A percentile compares a stretch with the other conserved stretches of the same genome.
Evolutionary conservation across 495 filamentous ascomycete genomes (phyloP).

Genomic region (Talaromyces stipitatus): DNA sequence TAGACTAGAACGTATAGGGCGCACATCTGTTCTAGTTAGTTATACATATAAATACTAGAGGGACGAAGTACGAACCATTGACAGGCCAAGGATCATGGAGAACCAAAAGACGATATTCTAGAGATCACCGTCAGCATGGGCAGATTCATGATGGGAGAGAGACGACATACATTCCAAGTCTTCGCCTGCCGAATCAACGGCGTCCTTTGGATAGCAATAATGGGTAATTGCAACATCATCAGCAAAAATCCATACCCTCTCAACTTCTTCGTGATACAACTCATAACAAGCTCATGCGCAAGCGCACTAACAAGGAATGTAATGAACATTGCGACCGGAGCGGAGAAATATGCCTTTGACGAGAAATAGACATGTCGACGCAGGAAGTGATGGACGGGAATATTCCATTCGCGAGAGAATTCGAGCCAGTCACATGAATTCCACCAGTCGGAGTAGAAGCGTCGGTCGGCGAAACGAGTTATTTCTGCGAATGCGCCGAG

Average conservation of each 20-base stretch:
- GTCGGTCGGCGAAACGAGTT: constrained; percentile 86
- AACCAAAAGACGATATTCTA: constrained; percentile 89
- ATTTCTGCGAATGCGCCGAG: constrained; percentile 91
- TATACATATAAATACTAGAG: not conserved
- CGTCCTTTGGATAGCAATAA: constrained; percentile 82
- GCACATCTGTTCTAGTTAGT: constrained; percentile 39
- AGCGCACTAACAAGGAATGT: constrained; percentile 86
- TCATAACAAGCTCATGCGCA: constrained; percentile 94
- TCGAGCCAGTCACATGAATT: constrained; percentile 66
- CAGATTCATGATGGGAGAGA: not conserved
- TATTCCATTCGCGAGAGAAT: constrained; percentile 96
- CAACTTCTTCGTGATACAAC: constrained; percentile 95
- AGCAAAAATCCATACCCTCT: constrained; percentile 88
- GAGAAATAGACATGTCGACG: constrained; percentile 89
- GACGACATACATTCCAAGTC: constrained; percentile 58
- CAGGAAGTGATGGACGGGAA: constrained; percentile 97
- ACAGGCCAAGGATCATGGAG: constrained; percentile 86
- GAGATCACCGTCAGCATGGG: not conserved
- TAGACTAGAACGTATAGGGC: constrained; percentile 49
- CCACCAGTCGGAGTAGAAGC: constrained; percentile 99
- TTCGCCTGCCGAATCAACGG: constrained; percentile 62
- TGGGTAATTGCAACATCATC: constrained; percentile 94
- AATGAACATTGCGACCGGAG: constrained; percentile 74
- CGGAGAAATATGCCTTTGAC: constrained; percentile 63
- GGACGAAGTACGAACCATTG: constrained; percentile 54